Evolutionary conservation across 2,329 filamentous ascomycete genomes (phyloP).

Genomic region (Orbilia quercus): DNA sequence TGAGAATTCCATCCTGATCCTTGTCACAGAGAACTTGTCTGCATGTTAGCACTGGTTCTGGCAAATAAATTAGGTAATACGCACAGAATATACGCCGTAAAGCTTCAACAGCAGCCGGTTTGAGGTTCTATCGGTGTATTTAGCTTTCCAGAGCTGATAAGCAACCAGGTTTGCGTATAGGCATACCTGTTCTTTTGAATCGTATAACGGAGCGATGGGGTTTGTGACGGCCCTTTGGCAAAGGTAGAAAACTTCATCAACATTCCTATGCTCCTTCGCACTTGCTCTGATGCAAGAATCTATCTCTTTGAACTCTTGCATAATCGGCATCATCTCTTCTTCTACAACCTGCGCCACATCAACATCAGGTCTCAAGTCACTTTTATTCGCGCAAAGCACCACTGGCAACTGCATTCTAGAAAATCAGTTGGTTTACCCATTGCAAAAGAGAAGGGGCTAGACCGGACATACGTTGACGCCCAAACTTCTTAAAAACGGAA

Average conservation of each 20-base stretch:
- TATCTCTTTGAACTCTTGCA: constrained; percentile 94
- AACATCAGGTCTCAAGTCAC: constrained; percentile 81
- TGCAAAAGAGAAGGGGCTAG: not conserved
- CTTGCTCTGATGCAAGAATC: constrained; percentile 95
- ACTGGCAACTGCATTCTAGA: constrained; percentile 70
- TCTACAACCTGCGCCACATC: constrained; percentile 86
- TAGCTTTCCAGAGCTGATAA: constrained; percentile 55
- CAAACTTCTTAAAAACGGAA: constrained; percentile 95
- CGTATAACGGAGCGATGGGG: constrained; percentile 93
- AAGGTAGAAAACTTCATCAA: constrained; percentile 80
- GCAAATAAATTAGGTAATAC: not conserved
- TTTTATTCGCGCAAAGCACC: constrained; percentile 96
- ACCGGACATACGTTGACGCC: constrained; percentile 85
- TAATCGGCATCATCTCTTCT: constrained; percentile 97
- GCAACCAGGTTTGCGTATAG: not conserved
- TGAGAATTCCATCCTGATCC: constrained; percentile 92
- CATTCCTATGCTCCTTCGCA: constrained; percentile 60
- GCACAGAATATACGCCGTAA: constrained; percentile 87
- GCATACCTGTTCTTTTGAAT: constrained; percentile 79
- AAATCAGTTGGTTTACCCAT: not conserved
- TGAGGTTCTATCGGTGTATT: constrained; percentile 71
- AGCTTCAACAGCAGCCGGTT: constrained; percentile 87
- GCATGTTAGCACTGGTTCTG: not conserved
- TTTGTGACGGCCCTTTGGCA: constrained; percentile 98
- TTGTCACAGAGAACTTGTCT: constrained; percentile 78